These are phyloP conservation scores for Pilatotrama ljubarskyi DNA, from an alignment of 768 basidiomycete genomes.

Conservation along the genomic window DNA sequence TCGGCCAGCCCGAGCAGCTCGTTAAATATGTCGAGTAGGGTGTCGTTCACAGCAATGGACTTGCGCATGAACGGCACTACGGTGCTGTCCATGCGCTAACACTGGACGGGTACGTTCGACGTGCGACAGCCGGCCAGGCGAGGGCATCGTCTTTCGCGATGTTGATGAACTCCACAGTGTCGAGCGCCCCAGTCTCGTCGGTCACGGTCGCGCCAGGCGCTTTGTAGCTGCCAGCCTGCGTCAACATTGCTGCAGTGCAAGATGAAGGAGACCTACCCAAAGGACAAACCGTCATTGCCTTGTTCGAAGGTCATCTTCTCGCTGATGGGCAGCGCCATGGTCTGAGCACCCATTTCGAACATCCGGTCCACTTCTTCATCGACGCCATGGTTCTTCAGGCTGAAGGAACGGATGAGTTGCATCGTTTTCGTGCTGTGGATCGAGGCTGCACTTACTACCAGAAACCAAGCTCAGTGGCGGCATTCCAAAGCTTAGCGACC, in stretches of 20 bases:
- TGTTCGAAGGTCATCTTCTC: conserved; percentile 47
- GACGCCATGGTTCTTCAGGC: conserved; percentile 46
- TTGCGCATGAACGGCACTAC: conserved; percentile 33
- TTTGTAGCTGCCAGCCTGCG: conserved; percentile 26
- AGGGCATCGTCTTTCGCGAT: conserved; percentile 39
- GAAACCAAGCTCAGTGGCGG: conserved; percentile 51
- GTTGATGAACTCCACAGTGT: conserved; percentile 39
- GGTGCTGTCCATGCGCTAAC: conserved; percentile 32
- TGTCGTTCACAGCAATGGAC: conserved; percentile 33
- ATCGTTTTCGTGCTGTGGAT: too few relatives aligned
- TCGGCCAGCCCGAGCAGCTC: conserved; percentile 35
- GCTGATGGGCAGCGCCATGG: conserved; percentile 41
- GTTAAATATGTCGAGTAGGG: conserved; percentile 33
- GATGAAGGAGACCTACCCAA: conserved; percentile 29
- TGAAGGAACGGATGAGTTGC: conserved; percentile 6
- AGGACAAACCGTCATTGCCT: conserved; percentile 41
- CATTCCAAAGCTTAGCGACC: conserved; percentile 46
- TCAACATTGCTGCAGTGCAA: background rate
- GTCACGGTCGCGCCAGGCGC: conserved; percentile 34
- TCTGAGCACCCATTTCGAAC: conserved; percentile 45
- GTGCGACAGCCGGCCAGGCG: conserved; percentile 31
- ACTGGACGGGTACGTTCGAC: conserved; percentile 36
- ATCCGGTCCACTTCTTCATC: conserved; percentile 38
- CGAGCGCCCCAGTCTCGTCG: conserved; percentile 35
- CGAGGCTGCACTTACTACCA: conserved; percentile 45